Evolutionary conservation across 139 green algal genomes (phyloP).

Genomic region (Tetradesmus lagerheimii): DNA sequence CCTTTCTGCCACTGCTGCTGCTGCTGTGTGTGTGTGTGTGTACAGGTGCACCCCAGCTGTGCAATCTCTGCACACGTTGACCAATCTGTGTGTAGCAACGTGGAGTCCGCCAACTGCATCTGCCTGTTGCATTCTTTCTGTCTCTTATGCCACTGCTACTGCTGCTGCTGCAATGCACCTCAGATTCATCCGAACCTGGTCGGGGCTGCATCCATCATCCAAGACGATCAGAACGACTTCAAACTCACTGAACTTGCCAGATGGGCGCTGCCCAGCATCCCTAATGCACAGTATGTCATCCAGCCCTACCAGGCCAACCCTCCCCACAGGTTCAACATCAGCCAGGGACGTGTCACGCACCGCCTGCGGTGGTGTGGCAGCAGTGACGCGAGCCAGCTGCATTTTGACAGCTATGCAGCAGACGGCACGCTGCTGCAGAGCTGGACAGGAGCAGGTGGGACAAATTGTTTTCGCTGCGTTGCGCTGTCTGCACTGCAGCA

Average conservation of each 20-base stretch:
- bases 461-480: too few species aligned
- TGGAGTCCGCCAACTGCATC: neutral
- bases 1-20: neutral
- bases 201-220: neutral
- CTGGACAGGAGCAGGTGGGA: neutral
- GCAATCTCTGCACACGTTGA: too few species aligned
- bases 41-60: too few species aligned
- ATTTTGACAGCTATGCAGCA: neutral
- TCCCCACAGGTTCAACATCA: neutral
- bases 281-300: neutral
- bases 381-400: neutral
- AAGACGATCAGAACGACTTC: neutral
- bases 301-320: neutral
- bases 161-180: neutral
- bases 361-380: neutral
- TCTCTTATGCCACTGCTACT: neutral
- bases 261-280: neutral
- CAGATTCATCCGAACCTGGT: neutral
- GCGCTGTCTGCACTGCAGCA: too few species aligned
- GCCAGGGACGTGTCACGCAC: neutral
- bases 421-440: neutral
- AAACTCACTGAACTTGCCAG: neutral
- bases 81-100: too few species aligned
- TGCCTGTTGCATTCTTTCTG: neutral
- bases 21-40: neutral